phyloP scores from a whole-genome alignment of 352 stramenopile genomes.

The Globisporangium paroecandrum region DNA sequence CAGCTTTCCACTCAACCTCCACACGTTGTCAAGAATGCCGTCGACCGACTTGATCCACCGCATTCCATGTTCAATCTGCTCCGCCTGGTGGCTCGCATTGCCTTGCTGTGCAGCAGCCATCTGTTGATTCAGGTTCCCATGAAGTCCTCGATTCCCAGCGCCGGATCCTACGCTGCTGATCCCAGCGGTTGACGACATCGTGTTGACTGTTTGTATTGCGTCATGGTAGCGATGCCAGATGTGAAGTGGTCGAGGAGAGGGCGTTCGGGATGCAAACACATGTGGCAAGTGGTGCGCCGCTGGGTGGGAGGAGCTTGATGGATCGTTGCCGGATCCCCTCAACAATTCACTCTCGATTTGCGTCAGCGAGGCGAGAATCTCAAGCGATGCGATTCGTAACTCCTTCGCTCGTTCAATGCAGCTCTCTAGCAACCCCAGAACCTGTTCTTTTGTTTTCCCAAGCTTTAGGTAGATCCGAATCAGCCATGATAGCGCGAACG shows the following conservation, averaged over 20 bases:
- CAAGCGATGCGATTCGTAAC: conserved; percentile 45
- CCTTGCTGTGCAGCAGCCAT: conserved; percentile 15
- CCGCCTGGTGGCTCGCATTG: conserved; percentile 9
- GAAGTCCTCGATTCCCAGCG: conserved; percentile 2
- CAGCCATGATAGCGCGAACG: conserved; percentile 90
- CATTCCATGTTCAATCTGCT: conserved; percentile 30
- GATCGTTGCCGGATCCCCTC: conserved; percentile 17
- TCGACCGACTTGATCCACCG: conserved; percentile 54
- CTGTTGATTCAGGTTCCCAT: conserved; percentile 29
- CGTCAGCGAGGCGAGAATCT: conserved; percentile 43
- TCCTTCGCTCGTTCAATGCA: conserved; percentile 63
- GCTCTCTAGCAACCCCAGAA: conserved; percentile 43
- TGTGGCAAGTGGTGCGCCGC: conserved; percentile 28
- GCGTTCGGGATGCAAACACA: conserved; percentile 26
- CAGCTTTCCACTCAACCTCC: conserved; percentile 63
- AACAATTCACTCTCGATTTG: conserved; percentile 50
- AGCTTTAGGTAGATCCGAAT: conserved; percentile 60
- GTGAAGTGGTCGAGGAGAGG: conserved; percentile 36
- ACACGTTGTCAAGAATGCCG: conserved; percentile 54
- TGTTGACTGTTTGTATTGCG: conserved; percentile 7
- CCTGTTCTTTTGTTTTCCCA: conserved; percentile 51
- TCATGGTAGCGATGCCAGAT: conserved; percentile 42
- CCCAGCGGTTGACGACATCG: conserved; percentile 3
- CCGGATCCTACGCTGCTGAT: neutral
- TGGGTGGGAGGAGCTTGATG: neutral